A percentile compares a stretch with the other conserved stretches of the same genome.
These are phyloP conservation scores for Sindora glabra DNA, from an alignment of 306 rosid species.

Conservation along the genomic window DNA sequence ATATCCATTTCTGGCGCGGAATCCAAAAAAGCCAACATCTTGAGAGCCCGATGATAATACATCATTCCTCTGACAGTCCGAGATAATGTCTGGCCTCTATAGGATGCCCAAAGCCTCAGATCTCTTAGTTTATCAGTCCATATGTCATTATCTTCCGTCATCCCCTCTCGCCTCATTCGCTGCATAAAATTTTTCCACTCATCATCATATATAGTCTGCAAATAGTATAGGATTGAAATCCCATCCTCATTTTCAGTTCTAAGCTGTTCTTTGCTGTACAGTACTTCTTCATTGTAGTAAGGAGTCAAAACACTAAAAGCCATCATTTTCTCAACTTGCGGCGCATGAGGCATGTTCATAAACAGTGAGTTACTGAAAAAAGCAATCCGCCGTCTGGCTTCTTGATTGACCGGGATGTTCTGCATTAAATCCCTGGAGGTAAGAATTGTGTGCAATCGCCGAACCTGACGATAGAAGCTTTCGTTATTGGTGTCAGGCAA, in stretches of 20 bases:
- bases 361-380: slow-evolving; percentile 94
- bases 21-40: slow-evolving; percentile 88
- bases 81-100: slow-evolving; percentile 83
- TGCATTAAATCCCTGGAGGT: slow-evolving; percentile 89
- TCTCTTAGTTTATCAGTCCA: slow-evolving; percentile 80
- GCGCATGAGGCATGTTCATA: slow-evolving; percentile 96
- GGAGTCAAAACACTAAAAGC: slow-evolving; percentile 94
- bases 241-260: slow-evolving; percentile 92
- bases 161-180: slow-evolving; percentile 86
- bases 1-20: slow-evolving; percentile 96
- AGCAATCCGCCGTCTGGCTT: slow-evolving; percentile 92
- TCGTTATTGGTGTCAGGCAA: slow-evolving; percentile 57
- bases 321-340: slow-evolving; percentile 98
- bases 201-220: slow-evolving; percentile 82
- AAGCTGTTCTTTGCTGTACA: slow-evolving; percentile 69
- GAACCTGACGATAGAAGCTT: slow-evolving; percentile 70
- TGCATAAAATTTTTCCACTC: slow-evolving; percentile 93
- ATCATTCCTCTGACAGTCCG: slow-evolving; percentile 99
- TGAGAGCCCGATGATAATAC: slow-evolving; percentile 90
- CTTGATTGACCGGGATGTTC: slow-evolving; percentile 79
- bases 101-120: slow-evolving; percentile 94
- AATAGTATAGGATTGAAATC: slow-evolving; percentile 68
- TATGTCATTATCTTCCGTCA: slow-evolving; percentile 56
- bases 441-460: slow-evolving; percentile 82
- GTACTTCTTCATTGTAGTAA: slow-evolving; percentile 81